phyloP scores from a whole-genome alignment of 164 flowering plant species.

The Liquidambar formosana region DNA sequence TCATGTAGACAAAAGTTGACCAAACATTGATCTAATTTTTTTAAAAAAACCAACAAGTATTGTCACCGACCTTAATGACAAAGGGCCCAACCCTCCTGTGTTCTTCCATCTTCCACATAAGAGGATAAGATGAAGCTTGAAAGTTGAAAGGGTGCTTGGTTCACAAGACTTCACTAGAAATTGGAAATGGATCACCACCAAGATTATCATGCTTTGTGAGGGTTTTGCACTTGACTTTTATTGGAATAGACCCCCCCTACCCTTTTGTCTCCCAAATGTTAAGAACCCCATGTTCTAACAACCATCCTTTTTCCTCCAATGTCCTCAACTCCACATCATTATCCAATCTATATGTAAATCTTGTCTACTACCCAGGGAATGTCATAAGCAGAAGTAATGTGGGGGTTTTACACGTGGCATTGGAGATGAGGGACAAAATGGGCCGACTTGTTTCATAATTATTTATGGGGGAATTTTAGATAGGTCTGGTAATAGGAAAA shows the following conservation, averaged over 20 bases:
- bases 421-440: neutral
- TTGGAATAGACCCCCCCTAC: slow-evolving; percentile 8
- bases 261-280: slow-evolving; percentile 30
- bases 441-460: neutral
- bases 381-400: neutral
- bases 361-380: slow-evolving; percentile 5
- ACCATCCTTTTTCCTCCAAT: neutral
- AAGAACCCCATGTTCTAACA: slow-evolving; percentile 37
- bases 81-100: neutral
- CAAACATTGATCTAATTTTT: no score
- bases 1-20: no score
- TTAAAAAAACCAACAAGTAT: no score
- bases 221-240: no score
- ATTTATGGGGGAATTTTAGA: no score
- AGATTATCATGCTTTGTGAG: no score
- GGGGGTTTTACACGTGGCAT: slow-evolving; percentile 9
- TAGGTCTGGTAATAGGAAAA: no score
- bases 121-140: neutral
- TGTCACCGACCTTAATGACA: neutral
- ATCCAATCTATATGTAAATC: slow-evolving; percentile 3
- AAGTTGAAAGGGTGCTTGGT: neutral
- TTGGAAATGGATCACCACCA: neutral
- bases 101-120: neutral
- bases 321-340: slow-evolving; percentile 17
- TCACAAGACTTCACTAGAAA: neutral